These are phyloP conservation scores for Fagopyrum homotropicum DNA, from an alignment of 148 eudicot genomes.

Conservation along the genomic window DNA sequence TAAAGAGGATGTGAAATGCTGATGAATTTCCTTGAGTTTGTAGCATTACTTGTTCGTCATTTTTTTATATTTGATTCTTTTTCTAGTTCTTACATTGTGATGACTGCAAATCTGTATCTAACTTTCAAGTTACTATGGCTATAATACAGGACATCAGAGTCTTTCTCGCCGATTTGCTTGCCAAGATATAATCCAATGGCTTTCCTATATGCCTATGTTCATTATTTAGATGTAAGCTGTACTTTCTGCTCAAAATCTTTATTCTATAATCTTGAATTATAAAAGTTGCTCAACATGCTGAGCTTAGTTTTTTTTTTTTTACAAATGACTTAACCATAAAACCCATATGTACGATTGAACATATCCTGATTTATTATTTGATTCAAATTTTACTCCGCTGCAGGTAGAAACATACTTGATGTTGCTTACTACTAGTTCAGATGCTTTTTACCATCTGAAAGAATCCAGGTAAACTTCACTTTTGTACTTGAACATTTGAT, in stretches of 20 bases:
- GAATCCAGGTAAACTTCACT: constrained; percentile 65
- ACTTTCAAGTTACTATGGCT: constrained; percentile 19
- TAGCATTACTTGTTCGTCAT: neutral
- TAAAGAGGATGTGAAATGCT: neutral
- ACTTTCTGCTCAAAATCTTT: constrained; percentile 5
- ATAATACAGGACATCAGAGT: constrained; percentile 86
- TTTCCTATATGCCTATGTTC: constrained; percentile 86
- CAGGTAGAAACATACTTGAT: constrained; percentile 88
- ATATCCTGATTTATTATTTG: neutral
- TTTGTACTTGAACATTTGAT: neutral
- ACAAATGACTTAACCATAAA: neutral
- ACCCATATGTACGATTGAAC: neutral
- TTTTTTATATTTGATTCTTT: neutral
- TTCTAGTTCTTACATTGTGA: neutral
- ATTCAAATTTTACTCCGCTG: constrained; percentile 16
- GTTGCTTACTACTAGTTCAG: constrained; percentile 86
- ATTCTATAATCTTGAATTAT: constrained; percentile 9
- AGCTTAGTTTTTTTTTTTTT: constrained; percentile 10
- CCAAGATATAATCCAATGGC: constrained; percentile 99
- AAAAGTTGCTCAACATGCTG: neutral
- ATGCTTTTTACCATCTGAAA: constrained; percentile 89
- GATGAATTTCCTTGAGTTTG: neutral
- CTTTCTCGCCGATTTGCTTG: constrained; percentile 96
- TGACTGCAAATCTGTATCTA: neutral
- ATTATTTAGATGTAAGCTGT: constrained; percentile 77